Evolutionary conservation across 352 stramenopile species (phyloP), one percentile per base, ranked within the genome.

Genomic region (Phytophthora macrochlamydospora): DNA sequence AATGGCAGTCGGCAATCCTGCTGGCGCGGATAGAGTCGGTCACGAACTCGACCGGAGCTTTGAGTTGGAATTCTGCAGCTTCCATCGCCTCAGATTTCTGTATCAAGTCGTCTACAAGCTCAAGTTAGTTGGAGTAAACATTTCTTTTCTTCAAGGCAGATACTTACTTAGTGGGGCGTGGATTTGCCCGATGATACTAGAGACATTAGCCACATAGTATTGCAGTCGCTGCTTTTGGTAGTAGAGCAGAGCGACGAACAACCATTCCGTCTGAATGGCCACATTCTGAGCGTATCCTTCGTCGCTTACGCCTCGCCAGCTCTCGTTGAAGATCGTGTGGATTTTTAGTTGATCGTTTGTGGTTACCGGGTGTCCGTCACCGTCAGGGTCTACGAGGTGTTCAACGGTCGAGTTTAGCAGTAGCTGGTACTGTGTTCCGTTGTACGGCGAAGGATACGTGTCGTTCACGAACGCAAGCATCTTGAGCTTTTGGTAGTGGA

Each of bases 1-100:
- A 88, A 7, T 72, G 58, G 54, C 83, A 93, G 60, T 93, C 83
- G 14, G 62, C 56, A 28, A 90, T 79, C 48, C 87, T 92, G 67
- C 73, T 76, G 1, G 54, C 42, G 4, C 80, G 81, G 6, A 92
- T 75, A 2, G 63, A 63, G 29, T 84, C 68, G 0, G 78, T 91
- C 56, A 83, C 80, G 56, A 83, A 88, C 62, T 92, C 79, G 32
- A 91, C 71, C 0, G 75, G 53, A 2, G 64, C 62, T 50, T 93
- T 89, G 51, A 93, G 65, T 11, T 64, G 53, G 31, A 88, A 90
- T 59, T 92, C 82, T 0, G 81, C 78, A 5, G 60, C 60, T 50
- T 90, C 83, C 68, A 93, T 79, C 12, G 70, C 66, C 8, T 52
- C 51, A 0, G 81, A 88, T 45, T 83, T 80, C 7, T 33, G 6